Conservation (phyloP, 805 yeast species). For the Sugiyamaella boreocaroliniensis region DNA sequence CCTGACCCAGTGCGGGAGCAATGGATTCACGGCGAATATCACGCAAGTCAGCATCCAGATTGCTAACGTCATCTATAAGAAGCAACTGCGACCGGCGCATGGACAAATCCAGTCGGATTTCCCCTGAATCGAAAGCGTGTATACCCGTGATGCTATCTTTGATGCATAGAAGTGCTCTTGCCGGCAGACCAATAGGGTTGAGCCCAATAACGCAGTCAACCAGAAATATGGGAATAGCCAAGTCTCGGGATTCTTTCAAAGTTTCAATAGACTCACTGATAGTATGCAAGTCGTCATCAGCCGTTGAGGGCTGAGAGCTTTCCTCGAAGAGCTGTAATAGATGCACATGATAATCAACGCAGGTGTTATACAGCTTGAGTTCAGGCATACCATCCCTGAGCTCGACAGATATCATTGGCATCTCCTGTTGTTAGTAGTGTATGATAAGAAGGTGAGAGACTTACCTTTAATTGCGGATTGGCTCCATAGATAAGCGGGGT, state of each 20-base stretch:
- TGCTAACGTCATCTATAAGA: constrained; percentile 55
- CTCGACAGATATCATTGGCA: constrained; percentile 39
- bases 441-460: background rate
- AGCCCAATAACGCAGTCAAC: constrained; percentile 56
- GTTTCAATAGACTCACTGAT: constrained; percentile 13
- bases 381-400: constrained; percentile 34
- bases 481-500: constrained; percentile 15
- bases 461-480: constrained; percentile 13
- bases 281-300: constrained; percentile 12
- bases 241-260: constrained; percentile 10
- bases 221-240: constrained; percentile 24
- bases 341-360: constrained; percentile 51
- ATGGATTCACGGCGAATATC: constrained; percentile 18
- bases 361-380: constrained; percentile 41
- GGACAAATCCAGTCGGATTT: constrained; percentile 37
- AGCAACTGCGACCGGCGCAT: constrained; percentile 46
- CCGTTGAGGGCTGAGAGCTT: constrained; percentile 13
- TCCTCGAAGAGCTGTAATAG: constrained; percentile 46
- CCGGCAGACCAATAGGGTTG: constrained; percentile 51
- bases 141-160: constrained; percentile 51
- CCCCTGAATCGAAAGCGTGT: constrained; percentile 32
- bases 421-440: constrained; percentile 15
- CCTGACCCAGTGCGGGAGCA: constrained; percentile 17
- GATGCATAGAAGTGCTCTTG: constrained; percentile 48
- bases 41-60: constrained; percentile 21